Conservation (phyloP, 192 early-diverging fungal species). For the Rhizoclosmatium sp. region DNA sequence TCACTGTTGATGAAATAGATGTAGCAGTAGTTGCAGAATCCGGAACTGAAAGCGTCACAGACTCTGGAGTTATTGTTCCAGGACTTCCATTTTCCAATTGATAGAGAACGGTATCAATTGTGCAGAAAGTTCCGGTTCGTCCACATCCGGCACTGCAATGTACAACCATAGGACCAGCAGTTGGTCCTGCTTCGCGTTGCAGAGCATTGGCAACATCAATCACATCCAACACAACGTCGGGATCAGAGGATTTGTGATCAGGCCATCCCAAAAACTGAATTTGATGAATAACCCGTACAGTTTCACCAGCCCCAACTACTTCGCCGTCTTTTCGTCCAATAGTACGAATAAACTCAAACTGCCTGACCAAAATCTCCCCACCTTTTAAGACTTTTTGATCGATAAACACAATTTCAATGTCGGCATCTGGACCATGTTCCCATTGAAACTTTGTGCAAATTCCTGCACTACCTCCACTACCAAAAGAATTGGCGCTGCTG, state of each 20-base stretch:
- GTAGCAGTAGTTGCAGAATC: neutral
- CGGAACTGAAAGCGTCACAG: neutral
- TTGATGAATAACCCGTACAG: constrained; percentile 62
- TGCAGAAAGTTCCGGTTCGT: constrained; percentile 62
- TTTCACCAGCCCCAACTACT: constrained; percentile 13
- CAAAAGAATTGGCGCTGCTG: neutral
- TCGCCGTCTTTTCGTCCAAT: neutral
- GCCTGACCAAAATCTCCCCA: constrained; percentile 43
- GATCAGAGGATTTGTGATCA: constrained; percentile 69
- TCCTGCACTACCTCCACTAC: neutral
- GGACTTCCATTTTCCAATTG: constrained; percentile 38
- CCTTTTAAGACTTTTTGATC: constrained; percentile 6
- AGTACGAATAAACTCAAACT: constrained; percentile 16
- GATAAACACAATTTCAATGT: constrained; percentile 57
- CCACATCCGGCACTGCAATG: constrained; percentile 69
- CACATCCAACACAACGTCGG: constrained; percentile 47
- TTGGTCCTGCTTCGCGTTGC: constrained; percentile 31
- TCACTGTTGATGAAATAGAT: neutral
- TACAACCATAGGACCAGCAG: constrained; percentile 58
- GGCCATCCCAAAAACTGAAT: constrained; percentile 84
- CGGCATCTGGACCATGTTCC: constrained; percentile 58
- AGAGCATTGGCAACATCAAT: constrained; percentile 54
- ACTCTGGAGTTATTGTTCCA: neutral
- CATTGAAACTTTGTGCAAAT: constrained; percentile 2
- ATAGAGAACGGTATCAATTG: constrained; percentile 51